Evolutionary conservation across 169 alveolate genomes (phyloP), one percentile per base, ranked within the genome.

Genomic region (Eimeria falciformis): DNA sequence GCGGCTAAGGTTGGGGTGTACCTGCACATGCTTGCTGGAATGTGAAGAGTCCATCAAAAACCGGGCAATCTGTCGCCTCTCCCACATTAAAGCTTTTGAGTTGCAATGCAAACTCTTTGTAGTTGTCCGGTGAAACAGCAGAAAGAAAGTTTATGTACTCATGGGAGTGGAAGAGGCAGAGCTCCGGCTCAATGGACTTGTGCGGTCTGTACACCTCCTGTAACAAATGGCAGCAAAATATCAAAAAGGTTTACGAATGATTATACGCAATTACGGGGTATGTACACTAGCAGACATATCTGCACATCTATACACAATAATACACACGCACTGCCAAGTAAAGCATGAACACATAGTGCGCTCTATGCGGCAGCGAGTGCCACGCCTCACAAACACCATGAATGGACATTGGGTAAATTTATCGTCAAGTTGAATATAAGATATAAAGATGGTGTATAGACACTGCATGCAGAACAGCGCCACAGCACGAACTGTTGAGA

Each of bases 51-150:
- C 99, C 99, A 89, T 98, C 99, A 82, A 98, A 98, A n/a, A 98
- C 99, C 3, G 99, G 99, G 93, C 99, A 98, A 91, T 98, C 99
- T 2, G 98, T 97, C 5, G 98, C 98, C 77, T 98, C 99, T 0
- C 99, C 99, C 47, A 98, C 98, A 94, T 98, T 98, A 94, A 98
- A 98, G 43, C 98, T 78, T 94, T 97, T 97, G 53, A 97, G 94
- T 73, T 97, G 99, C 58, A 95, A 91, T 33, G 97, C 95, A 75
- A 82, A 86, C 45, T 94, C 92, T 94, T 94, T 45, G 91, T 86
- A 75, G 91, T 93, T 93, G 25, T 37, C 81, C 3, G 95, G 93
- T 5, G 88, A 94, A 45, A 96, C 97, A 2, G 96, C 96, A 12
- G 98, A 96, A 18, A 97, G 95, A 83, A 97, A 97, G 96, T 95